Evolutionary conservation across 345 rosid species (phyloP).

Genomic region (Syzygium grande): DNA sequence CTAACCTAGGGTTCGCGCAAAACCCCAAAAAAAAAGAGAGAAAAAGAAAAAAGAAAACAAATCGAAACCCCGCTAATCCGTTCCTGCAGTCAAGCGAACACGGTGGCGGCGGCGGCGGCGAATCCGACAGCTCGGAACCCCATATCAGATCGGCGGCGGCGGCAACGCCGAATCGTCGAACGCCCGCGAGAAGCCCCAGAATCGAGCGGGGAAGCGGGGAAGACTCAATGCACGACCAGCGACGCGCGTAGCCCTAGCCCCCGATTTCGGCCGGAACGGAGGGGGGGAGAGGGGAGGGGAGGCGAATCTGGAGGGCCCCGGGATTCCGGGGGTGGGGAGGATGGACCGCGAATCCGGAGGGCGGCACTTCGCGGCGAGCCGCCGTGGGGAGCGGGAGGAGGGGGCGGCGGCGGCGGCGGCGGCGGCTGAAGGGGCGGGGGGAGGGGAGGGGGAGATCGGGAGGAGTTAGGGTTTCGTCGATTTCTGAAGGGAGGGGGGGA

Average conservation of each 20-base stretch:
- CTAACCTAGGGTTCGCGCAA: neutral
- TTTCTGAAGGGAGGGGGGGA: neutral
- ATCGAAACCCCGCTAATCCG: neutral
- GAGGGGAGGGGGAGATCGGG: neutral
- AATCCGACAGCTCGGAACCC: neutral
- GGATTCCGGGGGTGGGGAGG: neutral
- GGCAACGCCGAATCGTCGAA: neutral
- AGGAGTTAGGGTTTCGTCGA: neutral
- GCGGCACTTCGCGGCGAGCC: neutral
- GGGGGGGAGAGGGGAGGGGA: neutral
- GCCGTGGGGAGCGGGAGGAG: neutral
- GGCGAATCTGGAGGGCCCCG: neutral
- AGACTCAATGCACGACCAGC: neutral
- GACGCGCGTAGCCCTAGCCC: neutral
- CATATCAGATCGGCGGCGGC: neutral
- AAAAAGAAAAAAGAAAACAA: neutral
- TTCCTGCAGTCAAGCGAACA: neutral
- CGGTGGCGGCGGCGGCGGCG: neutral
- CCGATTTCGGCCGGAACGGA: neutral
- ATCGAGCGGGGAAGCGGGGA: neutral
- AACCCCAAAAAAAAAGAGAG: neutral
- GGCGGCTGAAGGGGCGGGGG: neutral
- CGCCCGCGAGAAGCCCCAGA: neutral
- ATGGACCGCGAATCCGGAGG: neutral
- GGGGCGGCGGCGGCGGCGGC: neutral